These are phyloP conservation scores for Hypoxylon sp. DNA, from an alignment of 2,329 filamentous ascomycete species.

Conservation along the genomic window DNA sequence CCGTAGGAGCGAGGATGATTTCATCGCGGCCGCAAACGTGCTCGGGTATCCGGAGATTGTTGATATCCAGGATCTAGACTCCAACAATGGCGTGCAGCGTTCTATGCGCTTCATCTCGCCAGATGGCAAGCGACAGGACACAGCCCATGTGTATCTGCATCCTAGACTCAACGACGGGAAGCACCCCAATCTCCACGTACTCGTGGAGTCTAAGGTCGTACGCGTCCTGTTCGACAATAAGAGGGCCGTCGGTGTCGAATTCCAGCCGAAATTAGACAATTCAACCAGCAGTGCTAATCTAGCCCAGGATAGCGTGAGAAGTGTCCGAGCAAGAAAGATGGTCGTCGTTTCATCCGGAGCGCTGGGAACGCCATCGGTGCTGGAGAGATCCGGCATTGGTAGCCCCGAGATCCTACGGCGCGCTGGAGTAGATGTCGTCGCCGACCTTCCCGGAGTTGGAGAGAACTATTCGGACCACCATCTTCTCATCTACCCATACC, in stretches of 20 bases:
- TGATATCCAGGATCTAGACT: constrained; percentile 65
- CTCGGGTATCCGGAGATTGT: constrained; percentile 64
- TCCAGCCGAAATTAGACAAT: constrained; percentile 47
- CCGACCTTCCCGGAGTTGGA: constrained; percentile 61
- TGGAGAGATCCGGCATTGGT: constrained; percentile 65
- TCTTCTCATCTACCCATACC: constrained; percentile 63
- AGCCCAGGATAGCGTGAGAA: no score
- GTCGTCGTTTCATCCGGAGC: constrained; percentile 58
- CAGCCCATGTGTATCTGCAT: constrained; percentile 64
- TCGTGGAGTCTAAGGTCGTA: constrained; percentile 63
- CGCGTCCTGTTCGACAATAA: constrained; percentile 33
- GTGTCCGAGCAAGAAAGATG: constrained; percentile 54
- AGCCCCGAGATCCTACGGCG: constrained; percentile 58
- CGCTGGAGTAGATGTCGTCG: constrained; percentile 50
- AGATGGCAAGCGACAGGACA: constrained; percentile 63
- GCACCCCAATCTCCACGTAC: constrained; percentile 64
- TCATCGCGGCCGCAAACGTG: constrained; percentile 61
- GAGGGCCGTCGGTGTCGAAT: constrained; percentile 34
- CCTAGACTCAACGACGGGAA: constrained; percentile 59
- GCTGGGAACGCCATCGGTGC: constrained; percentile 58
- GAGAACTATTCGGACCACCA: constrained; percentile 61
- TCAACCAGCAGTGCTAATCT: background rate
- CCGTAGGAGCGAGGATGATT: constrained; percentile 58
- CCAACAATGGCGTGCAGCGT: constrained; percentile 45
- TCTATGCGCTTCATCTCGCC: constrained; percentile 42